These are phyloP conservation scores for Globisporangium spiculum DNA, from an alignment of 352 stramenopile species.

Conservation along the genomic window DNA sequence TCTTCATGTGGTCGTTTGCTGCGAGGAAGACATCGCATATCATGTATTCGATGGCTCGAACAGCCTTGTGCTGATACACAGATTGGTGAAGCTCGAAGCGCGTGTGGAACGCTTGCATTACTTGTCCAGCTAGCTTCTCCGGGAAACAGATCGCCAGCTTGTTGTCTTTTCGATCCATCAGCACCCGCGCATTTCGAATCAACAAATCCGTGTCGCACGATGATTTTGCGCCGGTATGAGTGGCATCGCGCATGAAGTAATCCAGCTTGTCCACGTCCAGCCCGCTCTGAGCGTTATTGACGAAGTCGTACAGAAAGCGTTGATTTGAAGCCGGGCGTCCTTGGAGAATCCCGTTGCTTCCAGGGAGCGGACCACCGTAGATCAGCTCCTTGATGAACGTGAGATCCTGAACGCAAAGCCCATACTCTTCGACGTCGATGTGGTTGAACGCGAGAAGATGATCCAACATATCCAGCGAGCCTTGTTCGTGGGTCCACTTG, in stretches of 20 bases:
- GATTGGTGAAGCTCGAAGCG: constrained; percentile 85
- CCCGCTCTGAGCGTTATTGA: constrained; percentile 85
- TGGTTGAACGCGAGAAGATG: constrained; percentile 53
- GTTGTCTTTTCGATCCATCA: constrained; percentile 49
- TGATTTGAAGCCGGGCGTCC: constrained; percentile 43
- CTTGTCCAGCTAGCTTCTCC: constrained; percentile 78
- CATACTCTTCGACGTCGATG: constrained; percentile 55
- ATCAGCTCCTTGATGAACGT: constrained; percentile 84
- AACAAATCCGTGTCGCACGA: constrained; percentile 73
- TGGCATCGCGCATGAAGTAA: constrained; percentile 86
- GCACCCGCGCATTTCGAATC: constrained; percentile 69
- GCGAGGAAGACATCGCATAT: constrained; percentile 75
- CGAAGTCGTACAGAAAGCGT: constrained; percentile 86
- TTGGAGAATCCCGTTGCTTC: constrained; percentile 25
- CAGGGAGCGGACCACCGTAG: constrained; percentile 51
- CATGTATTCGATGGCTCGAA: constrained; percentile 88
- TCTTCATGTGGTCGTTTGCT: constrained; percentile 55
- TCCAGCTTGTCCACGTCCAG: constrained; percentile 91
- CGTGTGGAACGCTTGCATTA: constrained; percentile 89
- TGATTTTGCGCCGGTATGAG: constrained; percentile 72
- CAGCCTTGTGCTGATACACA: constrained; percentile 85
- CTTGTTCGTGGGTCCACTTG: constrained; percentile 73
- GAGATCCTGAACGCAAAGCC: constrained; percentile 46
- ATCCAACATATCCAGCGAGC: constrained; percentile 74
- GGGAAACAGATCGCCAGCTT: constrained; percentile 80